Evolutionary conservation across 2,329 filamentous ascomycete species (phyloP).

Genomic region (Fusarium nanum): DNA sequence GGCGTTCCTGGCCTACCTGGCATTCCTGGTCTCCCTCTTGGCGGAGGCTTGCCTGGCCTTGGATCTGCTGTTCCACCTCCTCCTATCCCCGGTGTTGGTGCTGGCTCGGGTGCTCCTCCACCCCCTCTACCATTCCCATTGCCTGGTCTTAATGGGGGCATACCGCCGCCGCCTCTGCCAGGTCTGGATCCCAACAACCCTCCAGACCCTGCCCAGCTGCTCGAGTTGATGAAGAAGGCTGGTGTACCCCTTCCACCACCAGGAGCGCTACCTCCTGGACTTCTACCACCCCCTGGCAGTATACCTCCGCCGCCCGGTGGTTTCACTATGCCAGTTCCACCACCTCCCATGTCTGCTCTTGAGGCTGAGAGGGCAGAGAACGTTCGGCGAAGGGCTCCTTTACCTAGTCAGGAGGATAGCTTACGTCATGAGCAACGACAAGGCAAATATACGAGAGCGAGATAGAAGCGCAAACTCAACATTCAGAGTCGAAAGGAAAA

Average conservation of each 20-base stretch:
- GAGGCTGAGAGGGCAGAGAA: conserved; percentile 50
- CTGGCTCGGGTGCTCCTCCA: conserved; percentile 54
- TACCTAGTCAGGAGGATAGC: conserved; percentile 88
- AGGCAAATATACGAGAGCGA: conserved; percentile 68
- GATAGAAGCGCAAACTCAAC: conserved; percentile 48
- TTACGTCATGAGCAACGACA: conserved; percentile 79
- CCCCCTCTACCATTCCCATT: conserved; percentile 67
- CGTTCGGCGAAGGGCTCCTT: conserved; percentile 69
- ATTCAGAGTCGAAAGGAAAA: conserved; percentile 15
- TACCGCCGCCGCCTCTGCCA: conserved; percentile 62
- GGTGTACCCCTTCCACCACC: conserved; percentile 71
- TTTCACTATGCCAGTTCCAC: conserved; percentile 52
- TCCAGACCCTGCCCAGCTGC: conserved; percentile 69
- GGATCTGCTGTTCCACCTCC: conserved; percentile 58
- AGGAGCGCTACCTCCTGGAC: conserved; percentile 57
- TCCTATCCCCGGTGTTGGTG: conserved; percentile 63
- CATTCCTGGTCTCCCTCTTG: conserved; percentile 69
- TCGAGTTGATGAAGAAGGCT: conserved; percentile 74
- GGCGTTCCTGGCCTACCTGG: conserved; percentile 57
- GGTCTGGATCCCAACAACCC: conserved; percentile 70
- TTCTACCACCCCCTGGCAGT: conserved; percentile 56
- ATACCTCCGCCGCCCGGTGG: conserved; percentile 51
- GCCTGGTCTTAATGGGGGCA: conserved; percentile 60
- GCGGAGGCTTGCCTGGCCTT: conserved; percentile 56
- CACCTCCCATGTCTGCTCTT: conserved; percentile 54